Percentiles rank a stretch among this genome's conserved stretches.
Evolutionary conservation across 805 yeast genomes (phyloP).

Genomic region (Nakazawaea holstii): DNA sequence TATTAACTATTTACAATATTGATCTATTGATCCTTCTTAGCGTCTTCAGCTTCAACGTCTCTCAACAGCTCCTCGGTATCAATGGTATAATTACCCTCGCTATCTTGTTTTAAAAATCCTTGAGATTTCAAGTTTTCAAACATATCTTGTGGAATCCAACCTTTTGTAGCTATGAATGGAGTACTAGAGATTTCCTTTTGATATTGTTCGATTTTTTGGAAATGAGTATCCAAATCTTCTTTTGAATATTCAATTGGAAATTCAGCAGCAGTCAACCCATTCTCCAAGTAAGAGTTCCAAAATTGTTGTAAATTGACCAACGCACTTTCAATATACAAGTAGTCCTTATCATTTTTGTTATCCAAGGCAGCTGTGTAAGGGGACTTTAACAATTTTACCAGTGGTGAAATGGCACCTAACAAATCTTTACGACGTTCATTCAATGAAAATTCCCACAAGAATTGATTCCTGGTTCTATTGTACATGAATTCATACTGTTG

Average conservation of each 20-base stretch:
- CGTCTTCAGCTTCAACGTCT: conserved; percentile 3
- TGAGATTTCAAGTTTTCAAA: conserved; percentile 64
- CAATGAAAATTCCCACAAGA: conserved; percentile 76
- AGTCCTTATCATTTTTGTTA: conserved; percentile 51
- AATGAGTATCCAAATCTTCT: conserved; percentile 53
- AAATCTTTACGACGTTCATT: conserved; percentile 60
- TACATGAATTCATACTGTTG: conserved; percentile 83
- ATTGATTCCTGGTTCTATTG: conserved; percentile 86
- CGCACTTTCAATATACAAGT: conserved; percentile 59
- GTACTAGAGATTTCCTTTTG: conserved; percentile 61
- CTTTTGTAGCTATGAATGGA: conserved; percentile 87
- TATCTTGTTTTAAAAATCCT: conserved; percentile 60
- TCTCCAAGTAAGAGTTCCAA: conserved; percentile 63
- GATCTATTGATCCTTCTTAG: no score
- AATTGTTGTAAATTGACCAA: conserved; percentile 59
- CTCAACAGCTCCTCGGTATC: conserved; percentile 9
- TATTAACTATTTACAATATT: no score
- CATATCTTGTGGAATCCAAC: conserved; percentile 96
- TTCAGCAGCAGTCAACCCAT: conserved; percentile 44
- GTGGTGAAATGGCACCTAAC: conserved; percentile 80
- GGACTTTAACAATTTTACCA: conserved; percentile 61
- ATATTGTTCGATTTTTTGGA: conserved; percentile 54
- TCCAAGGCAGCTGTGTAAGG: conserved; percentile 61
- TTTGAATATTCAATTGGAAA: conserved; percentile 62
- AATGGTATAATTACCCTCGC: conserved; percentile 45